Conservation (phyloP, 78 protist species). For the Monosiga brevicollis region DNA sequence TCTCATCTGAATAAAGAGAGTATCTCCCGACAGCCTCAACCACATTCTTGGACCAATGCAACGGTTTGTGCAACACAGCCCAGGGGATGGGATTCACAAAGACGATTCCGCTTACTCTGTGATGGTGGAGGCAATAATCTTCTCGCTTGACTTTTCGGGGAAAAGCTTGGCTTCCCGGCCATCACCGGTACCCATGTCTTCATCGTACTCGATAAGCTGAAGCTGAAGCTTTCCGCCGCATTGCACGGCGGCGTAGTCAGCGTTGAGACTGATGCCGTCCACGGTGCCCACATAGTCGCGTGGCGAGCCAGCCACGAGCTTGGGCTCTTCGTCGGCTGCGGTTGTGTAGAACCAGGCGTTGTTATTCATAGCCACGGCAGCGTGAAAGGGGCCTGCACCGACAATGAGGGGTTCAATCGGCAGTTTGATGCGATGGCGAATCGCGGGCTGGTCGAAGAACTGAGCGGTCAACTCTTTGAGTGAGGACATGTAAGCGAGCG, state of each 20-base stretch:
- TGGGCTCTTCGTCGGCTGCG: not conserved
- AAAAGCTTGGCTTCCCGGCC: too few relatives aligned
- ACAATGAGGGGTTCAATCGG: slow-evolving; percentile 39
- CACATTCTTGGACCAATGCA: too few relatives aligned
- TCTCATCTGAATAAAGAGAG: too few relatives aligned
- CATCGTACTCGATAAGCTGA: not conserved
- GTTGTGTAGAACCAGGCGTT: slow-evolving; percentile 32
- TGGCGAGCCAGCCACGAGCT: not conserved
- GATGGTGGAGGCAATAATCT: not conserved
- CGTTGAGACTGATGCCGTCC: not conserved
- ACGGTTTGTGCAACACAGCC: too few relatives aligned
- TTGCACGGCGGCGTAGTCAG: not conserved
- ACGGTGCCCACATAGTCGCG: not conserved
- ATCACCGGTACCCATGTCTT: not conserved
- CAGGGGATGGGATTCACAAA: too few relatives aligned
- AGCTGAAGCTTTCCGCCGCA: not conserved
- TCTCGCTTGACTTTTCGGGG: not conserved
- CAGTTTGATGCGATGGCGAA: not conserved
- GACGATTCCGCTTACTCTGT: too few relatives aligned
- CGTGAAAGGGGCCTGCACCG: slow-evolving; percentile 34
- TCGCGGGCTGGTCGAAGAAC: not conserved
- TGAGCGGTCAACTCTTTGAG: not conserved
- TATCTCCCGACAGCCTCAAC: too few relatives aligned
- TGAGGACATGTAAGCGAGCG: not conserved
- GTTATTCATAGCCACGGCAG: slow-evolving; percentile 52